phyloP scores from a whole-genome alignment of 2,329 filamentous ascomycete genomes.

The Fonsecaea monophora region DNA sequence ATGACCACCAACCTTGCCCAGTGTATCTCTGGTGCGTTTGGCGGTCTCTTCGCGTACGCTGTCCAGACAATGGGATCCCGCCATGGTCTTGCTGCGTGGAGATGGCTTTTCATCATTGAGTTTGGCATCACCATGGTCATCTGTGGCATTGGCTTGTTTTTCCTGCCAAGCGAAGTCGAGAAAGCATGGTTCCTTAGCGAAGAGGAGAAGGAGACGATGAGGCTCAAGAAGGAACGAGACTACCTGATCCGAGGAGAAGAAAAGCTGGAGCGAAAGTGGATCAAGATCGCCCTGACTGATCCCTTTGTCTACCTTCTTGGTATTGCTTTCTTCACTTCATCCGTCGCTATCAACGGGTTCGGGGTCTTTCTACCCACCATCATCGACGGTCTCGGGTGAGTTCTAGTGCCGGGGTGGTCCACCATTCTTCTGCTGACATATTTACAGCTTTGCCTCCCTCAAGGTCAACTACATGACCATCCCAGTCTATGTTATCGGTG shows the following conservation, averaged over 20 bases:
- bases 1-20: constrained; percentile 22
- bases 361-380: constrained; percentile 32
- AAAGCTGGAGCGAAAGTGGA: constrained; percentile 29
- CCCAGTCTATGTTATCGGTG: constrained; percentile 62
- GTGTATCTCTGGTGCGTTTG: constrained; percentile 32
- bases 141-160: constrained; percentile 24
- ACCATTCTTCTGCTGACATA: constrained; percentile 8
- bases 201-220: constrained; percentile 32
- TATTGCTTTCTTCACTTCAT: constrained; percentile 46
- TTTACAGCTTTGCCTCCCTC: constrained; percentile 25
- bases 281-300: constrained; percentile 37
- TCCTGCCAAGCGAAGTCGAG: constrained; percentile 19
- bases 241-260: constrained; percentile 42
- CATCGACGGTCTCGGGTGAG: constrained; percentile 35
- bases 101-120: constrained; percentile 36
- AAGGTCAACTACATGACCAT: constrained; percentile 60
- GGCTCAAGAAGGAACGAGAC: constrained; percentile 42
- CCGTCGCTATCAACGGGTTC: constrained; percentile 32
- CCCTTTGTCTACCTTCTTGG: constrained; percentile 24
- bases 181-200: constrained; percentile 31
- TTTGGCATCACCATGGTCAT: constrained; percentile 23
- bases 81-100: constrained; percentile 28
- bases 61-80: constrained; percentile 29
- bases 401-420: background rate
- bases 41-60: constrained; percentile 32